phyloP scores from a whole-genome alignment of 2,329 filamentous ascomycete genomes.

The Falciphora oryzae region DNA sequence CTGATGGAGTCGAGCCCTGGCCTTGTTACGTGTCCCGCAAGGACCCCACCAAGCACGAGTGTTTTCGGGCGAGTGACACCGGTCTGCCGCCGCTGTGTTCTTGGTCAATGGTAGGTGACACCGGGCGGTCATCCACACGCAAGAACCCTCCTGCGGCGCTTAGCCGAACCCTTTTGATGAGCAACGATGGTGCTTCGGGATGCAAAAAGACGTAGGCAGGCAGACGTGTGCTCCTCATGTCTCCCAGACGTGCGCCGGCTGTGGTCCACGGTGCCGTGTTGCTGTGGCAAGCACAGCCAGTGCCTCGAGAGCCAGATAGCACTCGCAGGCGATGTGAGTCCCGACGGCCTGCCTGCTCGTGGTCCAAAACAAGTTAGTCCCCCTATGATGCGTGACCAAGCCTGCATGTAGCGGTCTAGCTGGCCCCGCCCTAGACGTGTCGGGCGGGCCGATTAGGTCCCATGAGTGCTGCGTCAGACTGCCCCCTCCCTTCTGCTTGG shows the following conservation, averaged over 20 bases:
- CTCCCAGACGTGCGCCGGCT: neutral
- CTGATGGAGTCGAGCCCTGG: neutral
- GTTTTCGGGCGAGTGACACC: neutral
- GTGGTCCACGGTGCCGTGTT: neutral
- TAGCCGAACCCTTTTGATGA: neutral
- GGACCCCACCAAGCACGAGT: slow-evolving; percentile 1
- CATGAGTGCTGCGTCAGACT: neutral
- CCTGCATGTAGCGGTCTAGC: neutral
- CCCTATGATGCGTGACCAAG: neutral
- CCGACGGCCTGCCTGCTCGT: neutral
- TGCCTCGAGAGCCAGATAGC: neutral
- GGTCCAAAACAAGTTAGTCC: neutral
- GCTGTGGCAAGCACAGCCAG: neutral
- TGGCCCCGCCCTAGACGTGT: slow-evolving; percentile 1
- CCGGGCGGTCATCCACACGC: neutral
- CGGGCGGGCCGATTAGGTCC: neutral
- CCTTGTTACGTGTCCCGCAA: neutral
- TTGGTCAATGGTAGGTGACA: neutral
- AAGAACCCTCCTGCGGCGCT: neutral
- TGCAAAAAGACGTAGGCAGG: neutral
- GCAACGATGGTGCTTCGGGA: no score
- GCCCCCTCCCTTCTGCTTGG: neutral
- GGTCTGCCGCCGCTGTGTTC: neutral
- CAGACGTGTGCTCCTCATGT: neutral
- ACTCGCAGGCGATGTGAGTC: neutral